Base-by-base conservation (phyloP, 164 flowering plant genomes). In the Platanus orientalis region DNA sequence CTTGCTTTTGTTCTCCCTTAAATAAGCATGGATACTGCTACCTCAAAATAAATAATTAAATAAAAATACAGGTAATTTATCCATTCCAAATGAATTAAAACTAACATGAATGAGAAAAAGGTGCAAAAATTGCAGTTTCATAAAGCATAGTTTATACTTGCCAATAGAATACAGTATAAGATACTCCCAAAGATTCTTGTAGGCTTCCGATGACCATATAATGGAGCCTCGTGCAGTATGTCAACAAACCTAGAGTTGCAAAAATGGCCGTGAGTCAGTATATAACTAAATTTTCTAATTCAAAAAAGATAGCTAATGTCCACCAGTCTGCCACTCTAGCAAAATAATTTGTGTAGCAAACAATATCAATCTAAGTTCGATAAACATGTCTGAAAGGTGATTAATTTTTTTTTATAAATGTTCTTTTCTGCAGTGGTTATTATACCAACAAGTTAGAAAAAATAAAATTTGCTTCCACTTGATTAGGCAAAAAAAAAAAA, bases 141-240 rank as follows among this genome's bases (percentile, higher is more conserved):
- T 1, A 53, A 17, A 54, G 10, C 20, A 54, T 60, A 61, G 57
- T 23, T 32, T 67, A 24, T 23, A 87, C 97, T 84, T 86, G 87
- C 98, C 96, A 92, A 69, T 56, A 89, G 26, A 24, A 88, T 7
- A 71, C 83, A 84, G 73, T 87, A 90, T 21, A 86, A 26, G 28
- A 85, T 23, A 58, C 92, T 83, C 27, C 96, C 94, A 56, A 84
- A 2, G 20, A 89, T 73, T 27, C 83, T 75, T 30, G 87, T 79
- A 12, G 80, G 81, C 78, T 81, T 87, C 69, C 96, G 82, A 67
- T 84, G 90, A 47, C 87, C 88, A 65, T 81, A 85, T 71, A 90
- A 66, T 25, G 97, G 98, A 29, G 98, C 94, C 63, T 90, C 97
- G 17, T 94, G 86, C 60, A 89, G 76, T 76, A 90, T 75, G 73